Conservation (phyloP, 257 asterid species). For the Solanum etuberosum region DNA sequence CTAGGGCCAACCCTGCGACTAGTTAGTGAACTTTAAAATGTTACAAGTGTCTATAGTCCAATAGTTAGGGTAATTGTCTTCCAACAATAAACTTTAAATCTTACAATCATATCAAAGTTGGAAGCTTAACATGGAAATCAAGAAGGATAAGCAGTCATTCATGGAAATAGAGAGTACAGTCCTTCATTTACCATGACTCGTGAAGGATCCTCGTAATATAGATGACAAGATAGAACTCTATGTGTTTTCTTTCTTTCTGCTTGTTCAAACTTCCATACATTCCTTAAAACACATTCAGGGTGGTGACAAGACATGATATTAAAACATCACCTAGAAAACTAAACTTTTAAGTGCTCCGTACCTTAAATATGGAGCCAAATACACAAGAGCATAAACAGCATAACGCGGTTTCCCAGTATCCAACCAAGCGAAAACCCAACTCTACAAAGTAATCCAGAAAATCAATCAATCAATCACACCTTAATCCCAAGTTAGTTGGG, state of each 20-base stretch:
- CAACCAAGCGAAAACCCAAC: constrained; percentile 99
- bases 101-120: background rate
- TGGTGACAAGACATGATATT: background rate
- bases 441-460: constrained; percentile 24
- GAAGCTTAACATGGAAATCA: background rate
- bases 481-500: background rate
- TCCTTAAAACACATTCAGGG: background rate
- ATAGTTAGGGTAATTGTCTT: background rate
- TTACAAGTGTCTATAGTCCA: background rate
- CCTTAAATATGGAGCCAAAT: constrained; percentile 96
- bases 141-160: background rate
- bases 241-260: background rate
- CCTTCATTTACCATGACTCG: background rate
- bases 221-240: background rate
- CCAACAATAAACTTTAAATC: background rate
- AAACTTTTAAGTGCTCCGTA: constrained; percentile 5
- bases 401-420: constrained; percentile 76
- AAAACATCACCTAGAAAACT: background rate
- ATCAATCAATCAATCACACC: background rate
- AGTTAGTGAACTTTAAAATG: background rate
- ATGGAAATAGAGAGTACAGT: background rate
- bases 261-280: background rate
- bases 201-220: background rate
- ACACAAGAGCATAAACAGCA: constrained; percentile 79
- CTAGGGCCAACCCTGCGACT: background rate